These are phyloP conservation scores for Excoecaria cochinchinensis DNA, from an alignment of 345 rosid genomes.

Conservation along the genomic window DNA sequence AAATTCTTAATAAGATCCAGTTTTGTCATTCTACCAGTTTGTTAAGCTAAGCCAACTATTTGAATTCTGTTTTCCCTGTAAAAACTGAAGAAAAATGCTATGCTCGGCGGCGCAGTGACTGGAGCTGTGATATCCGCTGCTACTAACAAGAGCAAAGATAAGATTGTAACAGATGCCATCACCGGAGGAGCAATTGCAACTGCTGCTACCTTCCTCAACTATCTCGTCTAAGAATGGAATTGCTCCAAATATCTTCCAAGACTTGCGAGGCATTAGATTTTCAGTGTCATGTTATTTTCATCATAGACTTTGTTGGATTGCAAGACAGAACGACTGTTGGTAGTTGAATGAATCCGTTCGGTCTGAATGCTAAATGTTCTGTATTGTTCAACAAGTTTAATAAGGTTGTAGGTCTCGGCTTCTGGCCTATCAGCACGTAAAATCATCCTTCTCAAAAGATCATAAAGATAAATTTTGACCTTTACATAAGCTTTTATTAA, in stretches of 20 bases:
- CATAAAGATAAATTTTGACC: constrained; percentile 61
- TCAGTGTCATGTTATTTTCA: background rate
- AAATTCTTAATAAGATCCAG: background rate
- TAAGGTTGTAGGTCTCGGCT: constrained; percentile 81
- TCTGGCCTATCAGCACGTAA: constrained; percentile 89
- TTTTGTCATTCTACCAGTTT: background rate
- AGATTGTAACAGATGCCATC: constrained; percentile 58
- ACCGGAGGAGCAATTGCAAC: constrained; percentile 81
- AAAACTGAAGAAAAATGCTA: constrained; percentile 77
- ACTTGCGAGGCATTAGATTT: background rate
- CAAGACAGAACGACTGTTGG: background rate
- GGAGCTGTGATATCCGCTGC: constrained; percentile 69
- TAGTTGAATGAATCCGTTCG: background rate
- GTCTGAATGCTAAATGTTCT: background rate
- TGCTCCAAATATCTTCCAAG: background rate
- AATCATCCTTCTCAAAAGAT: constrained; percentile 87
- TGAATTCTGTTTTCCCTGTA: background rate
- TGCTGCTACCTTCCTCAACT: constrained; percentile 68
- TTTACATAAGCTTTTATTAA: constrained; percentile 80
- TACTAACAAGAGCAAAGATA: constrained; percentile 47
- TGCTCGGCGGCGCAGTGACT: constrained; percentile 78
- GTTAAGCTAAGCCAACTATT: background rate
- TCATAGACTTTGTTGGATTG: background rate
- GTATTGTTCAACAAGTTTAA: constrained; percentile 69
- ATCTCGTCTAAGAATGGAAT: constrained; percentile 31